phyloP scores from a whole-genome alignment of 495 filamentous ascomycete species.

The Chaetomium fimeti region DNA sequence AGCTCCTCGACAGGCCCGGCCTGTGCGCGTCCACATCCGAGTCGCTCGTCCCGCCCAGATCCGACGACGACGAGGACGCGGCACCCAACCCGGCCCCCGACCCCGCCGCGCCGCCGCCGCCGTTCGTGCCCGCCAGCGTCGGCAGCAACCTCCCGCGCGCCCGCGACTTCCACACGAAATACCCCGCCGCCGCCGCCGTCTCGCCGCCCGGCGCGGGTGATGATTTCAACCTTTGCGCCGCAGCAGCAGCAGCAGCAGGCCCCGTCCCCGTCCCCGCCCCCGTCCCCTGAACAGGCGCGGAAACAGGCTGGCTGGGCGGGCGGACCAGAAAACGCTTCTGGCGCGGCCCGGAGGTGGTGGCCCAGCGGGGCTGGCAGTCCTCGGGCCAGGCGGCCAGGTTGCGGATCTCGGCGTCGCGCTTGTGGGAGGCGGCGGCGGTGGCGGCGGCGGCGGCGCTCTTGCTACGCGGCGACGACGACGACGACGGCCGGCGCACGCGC shows the following conservation, averaged over 20 bases:
- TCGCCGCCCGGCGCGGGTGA: no score
- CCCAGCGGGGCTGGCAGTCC: conserved; percentile 15
- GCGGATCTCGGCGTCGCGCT: conserved; percentile 13
- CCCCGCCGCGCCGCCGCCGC: not conserved
- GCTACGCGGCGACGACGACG: conserved; percentile 3
- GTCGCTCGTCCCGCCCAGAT: conserved; percentile 17
- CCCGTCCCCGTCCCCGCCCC: not conserved
- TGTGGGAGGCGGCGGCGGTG: not conserved
- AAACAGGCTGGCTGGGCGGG: conserved; percentile 13
- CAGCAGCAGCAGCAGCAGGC: no score
- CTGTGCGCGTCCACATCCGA: conserved; percentile 21
- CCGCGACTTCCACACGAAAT: conserved; percentile 3
- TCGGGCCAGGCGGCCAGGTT: conserved; percentile 13
- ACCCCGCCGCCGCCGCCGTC: conserved; percentile 1
- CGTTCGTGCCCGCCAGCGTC: not conserved
- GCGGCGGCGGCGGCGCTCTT: conserved; percentile 5
- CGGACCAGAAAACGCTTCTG: conserved; percentile 5
- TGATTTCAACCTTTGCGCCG: no score
- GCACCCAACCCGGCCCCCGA: not conserved
- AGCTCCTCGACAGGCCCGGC: conserved; percentile 18
- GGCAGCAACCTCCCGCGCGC: not conserved
- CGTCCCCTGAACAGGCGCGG: not conserved
- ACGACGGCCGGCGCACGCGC: conserved; percentile 24
- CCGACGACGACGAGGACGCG: conserved; percentile 1
- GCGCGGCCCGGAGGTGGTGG: not conserved